Evolutionary conservation across 2,329 filamentous ascomycete species (phyloP), one percentile per base, ranked within the genome.

Genomic region (Teratosphaeria zuluensis): DNA sequence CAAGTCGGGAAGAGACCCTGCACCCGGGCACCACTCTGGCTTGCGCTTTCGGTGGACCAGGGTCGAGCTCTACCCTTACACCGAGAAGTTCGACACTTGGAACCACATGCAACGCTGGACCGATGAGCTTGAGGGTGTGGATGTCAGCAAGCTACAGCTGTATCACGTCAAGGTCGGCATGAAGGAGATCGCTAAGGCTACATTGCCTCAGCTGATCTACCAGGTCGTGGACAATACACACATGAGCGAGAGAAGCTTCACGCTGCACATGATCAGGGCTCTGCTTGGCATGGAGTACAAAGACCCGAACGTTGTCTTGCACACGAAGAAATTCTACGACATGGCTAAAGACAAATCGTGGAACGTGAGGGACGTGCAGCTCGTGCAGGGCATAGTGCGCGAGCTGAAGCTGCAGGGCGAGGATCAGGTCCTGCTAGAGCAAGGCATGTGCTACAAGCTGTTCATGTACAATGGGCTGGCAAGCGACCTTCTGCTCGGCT

Each of bases 321-420:
- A 58, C 35, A 59, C 51, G 42, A 59, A 57, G 14, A 58, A 57
- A 12, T 56, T 58, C 55, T 61, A 58, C 53, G 54, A 60, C 31
- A 48, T 55, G 32, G 35, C 7, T 4, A 21, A 21, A 48, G 42
- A 48, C 42, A 21, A 19, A 21, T 19, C 16, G 8, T 48, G 42
- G 42, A 48, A 48, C 9, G 16, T 28, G n/a, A 31, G 32, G 16
- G 55, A 53, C 14, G 4, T 62, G 16, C 54, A 54, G 35, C 55
- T 55, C 42, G 48, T 52, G 12, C 21, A 24, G 2, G 61, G 56
- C 8, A 57, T 38, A 3, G 38, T 57, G 30, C 56, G 46, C 11
- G 21, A 7, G 21, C 42, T 61, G 33, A 53, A 30, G 8, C 33
- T 42, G 16, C 57, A 53, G 35, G 51, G 24, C n/a, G 35, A 51